Conservation (phyloP, 1,284 basidiomycete species). For the Irpex sp. region DNA sequence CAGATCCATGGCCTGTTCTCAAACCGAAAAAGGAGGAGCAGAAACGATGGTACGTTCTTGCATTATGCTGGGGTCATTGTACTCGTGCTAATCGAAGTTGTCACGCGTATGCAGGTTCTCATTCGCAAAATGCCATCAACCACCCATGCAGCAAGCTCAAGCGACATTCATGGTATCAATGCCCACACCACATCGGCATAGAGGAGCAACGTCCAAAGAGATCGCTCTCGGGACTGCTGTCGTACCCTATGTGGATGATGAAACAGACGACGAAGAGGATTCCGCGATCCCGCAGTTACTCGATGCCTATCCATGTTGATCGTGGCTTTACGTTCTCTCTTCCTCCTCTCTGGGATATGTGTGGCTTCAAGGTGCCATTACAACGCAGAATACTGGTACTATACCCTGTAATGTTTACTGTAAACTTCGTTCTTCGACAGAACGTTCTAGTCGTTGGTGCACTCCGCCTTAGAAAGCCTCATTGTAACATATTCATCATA, state of each 20-base stretch:
- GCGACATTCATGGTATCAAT: conserved; percentile 10
- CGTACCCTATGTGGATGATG: conserved; percentile 4
- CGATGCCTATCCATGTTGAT: neutral
- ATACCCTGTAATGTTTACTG: neutral
- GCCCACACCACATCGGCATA: conserved; percentile 2
- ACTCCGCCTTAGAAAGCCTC: neutral
- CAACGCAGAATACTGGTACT: neutral
- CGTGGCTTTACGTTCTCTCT: neutral
- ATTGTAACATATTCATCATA: neutral
- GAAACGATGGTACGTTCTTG: neutral
- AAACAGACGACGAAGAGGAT: conserved; percentile 3
- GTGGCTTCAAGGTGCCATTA: neutral
- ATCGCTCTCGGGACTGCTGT: conserved; percentile 6
- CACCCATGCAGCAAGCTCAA: conserved; percentile 8
- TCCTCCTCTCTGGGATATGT: neutral
- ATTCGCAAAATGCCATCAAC: neutral
- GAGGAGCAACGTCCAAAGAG: conserved; percentile 1
- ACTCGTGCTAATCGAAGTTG: neutral
- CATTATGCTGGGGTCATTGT: neutral
- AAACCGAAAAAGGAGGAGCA: neutral
- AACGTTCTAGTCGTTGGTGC: conserved; percentile 1
- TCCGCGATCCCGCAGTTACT: neutral
- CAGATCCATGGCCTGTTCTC: neutral
- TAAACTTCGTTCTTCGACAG: conserved; percentile 8
- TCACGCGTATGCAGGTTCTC: neutral